Base-by-base conservation (phyloP, 495 filamentous ascomycete species). In the Ramalina intermedia region DNA sequence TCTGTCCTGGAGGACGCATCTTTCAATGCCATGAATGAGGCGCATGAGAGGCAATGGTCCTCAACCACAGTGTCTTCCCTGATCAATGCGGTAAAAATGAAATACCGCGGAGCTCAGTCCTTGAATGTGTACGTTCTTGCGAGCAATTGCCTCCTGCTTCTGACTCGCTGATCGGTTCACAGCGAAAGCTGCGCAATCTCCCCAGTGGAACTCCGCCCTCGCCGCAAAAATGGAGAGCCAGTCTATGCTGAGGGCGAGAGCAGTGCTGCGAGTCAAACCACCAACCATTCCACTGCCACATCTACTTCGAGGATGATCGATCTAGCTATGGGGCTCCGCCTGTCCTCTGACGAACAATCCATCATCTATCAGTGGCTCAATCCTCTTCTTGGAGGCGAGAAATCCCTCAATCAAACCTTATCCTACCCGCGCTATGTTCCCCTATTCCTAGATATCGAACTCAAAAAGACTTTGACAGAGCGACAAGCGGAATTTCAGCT, bases 21-120 rank as follows among this genome's bases (percentile, higher is more conserved):
- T 3, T 49, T 26, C 23, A 54, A 54, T 44, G 7, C 23, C 20
- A 7, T 5, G 18, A 24, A 11, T 8, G 23, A 46, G n/a, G 51
- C 41, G 17, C 51, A 49, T 23, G 46, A 54, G 37, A 23, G 51
- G 37, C 46, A 54, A 37, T 54, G 51, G 51, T 46, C 46, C 11
- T 12, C 20, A 17, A 44, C 46, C 11, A 41, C 46, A 4, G n/a
- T 43, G 14, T 16, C 26, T 0, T 43, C 49, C n/a, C 37, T 53
- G 1, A 21, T 40, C 23, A 40, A 54, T 27, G 13, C 49, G 5
- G 6, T 29, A 2, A 33, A 33, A 7, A 49, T 24, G 39, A 11
- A 11, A 11, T 4, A 44, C 1, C 16, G n/a, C 1, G 12, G 33
- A 9, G 2, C 33, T n/a, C 17, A 29, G 26, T 17, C 49, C 17